Evolutionary conservation across 2,329 filamentous ascomycete genomes (phyloP).

Genomic region (Zasmidium cellare): DNA sequence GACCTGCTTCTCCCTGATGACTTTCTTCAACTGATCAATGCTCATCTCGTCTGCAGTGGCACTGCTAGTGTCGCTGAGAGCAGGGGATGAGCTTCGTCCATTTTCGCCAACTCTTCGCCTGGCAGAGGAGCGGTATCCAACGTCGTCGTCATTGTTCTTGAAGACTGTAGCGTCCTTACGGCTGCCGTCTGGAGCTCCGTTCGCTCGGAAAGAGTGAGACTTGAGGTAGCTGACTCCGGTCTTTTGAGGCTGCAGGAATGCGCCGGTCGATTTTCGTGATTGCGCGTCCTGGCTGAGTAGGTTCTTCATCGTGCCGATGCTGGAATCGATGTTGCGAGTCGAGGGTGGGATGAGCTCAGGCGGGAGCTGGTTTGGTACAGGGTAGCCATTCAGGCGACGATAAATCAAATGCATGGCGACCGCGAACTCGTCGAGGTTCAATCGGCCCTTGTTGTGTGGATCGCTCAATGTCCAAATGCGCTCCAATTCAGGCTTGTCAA

Average conservation of each 20-base stretch:
- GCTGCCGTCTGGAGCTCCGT: conserved; percentile 57
- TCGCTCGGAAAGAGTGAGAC: conserved; percentile 77
- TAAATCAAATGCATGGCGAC: conserved; percentile 99
- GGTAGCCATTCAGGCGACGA: conserved; percentile 92
- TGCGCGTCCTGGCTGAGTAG: conserved; percentile 89
- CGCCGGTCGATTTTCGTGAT: conserved; percentile 81
- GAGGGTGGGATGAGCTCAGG: conserved; percentile 93
- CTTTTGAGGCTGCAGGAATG: conserved; percentile 87
- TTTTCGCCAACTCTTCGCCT: conserved; percentile 74
- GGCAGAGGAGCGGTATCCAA: conserved; percentile 85
- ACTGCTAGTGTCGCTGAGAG: conserved; percentile 59
- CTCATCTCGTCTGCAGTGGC: conserved; percentile 76
- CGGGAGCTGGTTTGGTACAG: conserved; percentile 81
- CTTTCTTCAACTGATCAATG: conserved; percentile 86
- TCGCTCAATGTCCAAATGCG: conserved; percentile 93
- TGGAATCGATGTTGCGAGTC: conserved; percentile 87
- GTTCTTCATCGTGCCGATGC: conserved; percentile 88
- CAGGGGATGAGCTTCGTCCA: conserved; percentile 74
- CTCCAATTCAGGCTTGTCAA: conserved; percentile 88
- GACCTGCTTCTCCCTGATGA: conserved; percentile 90
- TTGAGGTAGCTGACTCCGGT: conserved; percentile 99
- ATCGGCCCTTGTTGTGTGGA: conserved; percentile 86
- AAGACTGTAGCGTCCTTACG: conserved; percentile 96
- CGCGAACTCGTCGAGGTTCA: conserved; percentile 96
- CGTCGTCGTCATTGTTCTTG: conserved; percentile 90